Percentiles rank a stretch among this genome's conserved stretches.
Conservation (phyloP, 768 basidiomycete species). For the Hirschioporus abietinus region DNA sequence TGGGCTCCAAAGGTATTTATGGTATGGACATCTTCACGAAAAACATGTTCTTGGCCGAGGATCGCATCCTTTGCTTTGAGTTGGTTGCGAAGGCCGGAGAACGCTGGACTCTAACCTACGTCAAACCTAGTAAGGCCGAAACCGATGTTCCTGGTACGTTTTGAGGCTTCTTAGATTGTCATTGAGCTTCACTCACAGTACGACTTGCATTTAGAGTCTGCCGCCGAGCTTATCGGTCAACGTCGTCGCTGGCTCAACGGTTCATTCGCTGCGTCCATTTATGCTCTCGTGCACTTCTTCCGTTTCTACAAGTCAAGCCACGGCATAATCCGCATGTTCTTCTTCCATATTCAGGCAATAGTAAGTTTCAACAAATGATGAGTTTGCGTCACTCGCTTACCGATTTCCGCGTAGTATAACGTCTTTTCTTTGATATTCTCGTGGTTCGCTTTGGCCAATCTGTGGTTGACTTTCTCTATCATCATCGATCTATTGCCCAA, state of each 20-base stretch:
- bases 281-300: conserved; percentile 92
- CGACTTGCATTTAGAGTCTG: conserved; percentile 47
- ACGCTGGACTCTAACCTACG: conserved; percentile 85
- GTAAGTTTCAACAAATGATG: conserved; percentile 38
- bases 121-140: conserved; percentile 94
- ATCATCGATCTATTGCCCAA: conserved; percentile 81
- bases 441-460: conserved; percentile 89
- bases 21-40: conserved; percentile 98
- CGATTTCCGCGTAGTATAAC: conserved; percentile 58
- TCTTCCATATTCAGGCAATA: conserved; percentile 90
- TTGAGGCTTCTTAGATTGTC: no score
- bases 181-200: neutral
- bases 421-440: conserved; percentile 80
- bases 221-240: conserved; percentile 89
- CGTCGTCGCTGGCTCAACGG: conserved; percentile 96
- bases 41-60: conserved; percentile 88
- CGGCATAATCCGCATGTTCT: conserved; percentile 89
- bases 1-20: conserved; percentile 90
- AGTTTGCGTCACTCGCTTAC: neutral
- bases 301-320: conserved; percentile 83
- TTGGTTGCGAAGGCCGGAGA: conserved; percentile 87
- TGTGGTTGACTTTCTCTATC: conserved; percentile 95
- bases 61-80: conserved; percentile 97
- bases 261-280: conserved; percentile 89
- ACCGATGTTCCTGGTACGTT: conserved; percentile 72